Base-by-base conservation (phyloP, 2,329 filamentous ascomycete genomes). In the Ceratocystis albifundus region DNA sequence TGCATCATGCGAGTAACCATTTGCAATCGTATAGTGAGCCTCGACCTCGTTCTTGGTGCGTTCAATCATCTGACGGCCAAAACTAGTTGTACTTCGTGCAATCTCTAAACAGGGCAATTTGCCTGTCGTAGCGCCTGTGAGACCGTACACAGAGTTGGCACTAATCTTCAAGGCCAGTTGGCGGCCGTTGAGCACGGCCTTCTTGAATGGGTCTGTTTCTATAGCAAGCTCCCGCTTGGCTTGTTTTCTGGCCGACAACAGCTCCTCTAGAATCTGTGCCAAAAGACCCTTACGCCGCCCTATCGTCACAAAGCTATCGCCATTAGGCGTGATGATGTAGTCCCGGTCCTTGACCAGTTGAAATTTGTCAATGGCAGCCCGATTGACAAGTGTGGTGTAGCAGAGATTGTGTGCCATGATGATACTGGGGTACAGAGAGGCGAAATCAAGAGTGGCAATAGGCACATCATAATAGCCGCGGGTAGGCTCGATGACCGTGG, bases 381-480 rank as follows among this genome's bases (percentile, higher is more conserved):
- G 73, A 74, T 89, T 92, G 53, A 97, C 78, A 41, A 97, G 79
- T 0, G 94, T 99, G 0, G 94, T 99, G 74, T 99, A 99, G 76
- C 94, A 99, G 25, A 99, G 84, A 71, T 99, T 99, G 77, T 99
- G 94, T 0, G 94, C 94, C 77, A 97, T 93, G 75, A 99, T 99
- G 73, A 99, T 99, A 79, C 92, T 96, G 25, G 94, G 94, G 72
- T 99, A 99, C 69, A 99, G 86, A 41, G 94, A 97, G 4, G 94
- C 94, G 71, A 99, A 99, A 90, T 99, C 94, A 55, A 99, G 86
- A 0, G 94, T 99, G 1, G 94, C 94, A 69, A 99, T 88, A 1
- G 94, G 94, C 30, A 96, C 90, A 72, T 94, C 87, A 75, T 99
- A 97, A 76, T 96, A 99, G 41, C 89, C 91, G 76, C 92, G 85